Base-by-base conservation (phyloP, 1,139 yeast genomes). In the Kodamaea derodonti region DNA sequence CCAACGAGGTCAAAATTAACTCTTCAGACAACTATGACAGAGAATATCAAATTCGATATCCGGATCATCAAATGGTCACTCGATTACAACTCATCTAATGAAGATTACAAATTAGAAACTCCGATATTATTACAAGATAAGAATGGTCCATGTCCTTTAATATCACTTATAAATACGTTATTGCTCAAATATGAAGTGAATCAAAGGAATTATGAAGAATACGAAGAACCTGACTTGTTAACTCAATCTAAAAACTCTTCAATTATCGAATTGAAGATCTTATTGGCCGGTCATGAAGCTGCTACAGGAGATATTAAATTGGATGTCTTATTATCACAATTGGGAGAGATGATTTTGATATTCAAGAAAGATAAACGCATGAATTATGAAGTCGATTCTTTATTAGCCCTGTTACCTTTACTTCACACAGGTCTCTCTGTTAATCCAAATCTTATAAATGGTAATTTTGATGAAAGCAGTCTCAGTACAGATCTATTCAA, bases 121-220 rank as follows among this genome's bases (percentile, higher is more conserved):
- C 79, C 75, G n/a, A 77, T 88, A 24, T 60, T 90, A n/a, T 60
- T 86, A 14, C 97, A 90, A 57, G 85, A 85, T 43, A 69, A 60
- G 31, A 86, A 88, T 49, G 97, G 96, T 0, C 95, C 96, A 0
- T 88, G 96, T 52, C 95, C 96, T 2, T 59, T 90, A 29, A 74
- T 88, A n/a, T 90, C 96, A 0, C 61, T 90, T 29, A 71, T 80
- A 33, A 90, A 90, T 53, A 75, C 88, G 0, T 53, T 87, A 20
- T 45, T 80, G n/a, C 51, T 80, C 18, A 60, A 75, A 3, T 64
- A 70, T 25, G 75, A 72, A 34, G 39, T 65, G 11, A 51, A 46
- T 24, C 29, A 34, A 22, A 27, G 43, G 13, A 24, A 32, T 14
- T 32, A 39, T 31, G 30, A 33, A 33, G 17, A 40, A 31, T 27